Evolutionary conservation across 805 yeast species (phyloP), one percentile per base, ranked within the genome.

Genomic region (Wickerhamiella sorbophila): DNA sequence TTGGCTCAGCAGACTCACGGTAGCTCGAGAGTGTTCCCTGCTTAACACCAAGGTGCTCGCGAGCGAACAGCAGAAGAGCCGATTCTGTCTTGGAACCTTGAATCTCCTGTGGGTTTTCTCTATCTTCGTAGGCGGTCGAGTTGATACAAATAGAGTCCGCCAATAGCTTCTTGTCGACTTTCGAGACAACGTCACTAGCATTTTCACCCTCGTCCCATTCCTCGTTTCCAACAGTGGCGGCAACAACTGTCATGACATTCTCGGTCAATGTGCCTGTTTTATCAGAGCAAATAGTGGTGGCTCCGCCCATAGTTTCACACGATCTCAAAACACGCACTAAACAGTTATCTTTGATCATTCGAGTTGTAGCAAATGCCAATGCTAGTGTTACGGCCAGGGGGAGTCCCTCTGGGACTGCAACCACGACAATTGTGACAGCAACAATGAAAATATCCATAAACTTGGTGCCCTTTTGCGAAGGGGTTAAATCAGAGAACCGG

Each of bases 261-360:
- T 86, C 94, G 1, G 99, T 91, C 44, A 91, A 69, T 10, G 99
- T 91, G 45, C 98, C 98, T 1, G 98, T 91, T 60, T 91, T 88
- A 64, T 91, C 98, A 0, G 96, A 86, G 61, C 98, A 91, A 40
- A 91, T 71, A 3, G 95, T 91, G 12, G 97, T 91, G 1, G 96
- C 98, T 37, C 94, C 85, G 34, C 99, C 98, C 97, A 91, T 88
- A 15, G 95, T 91, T 62, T 91, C 99, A 70, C 98, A 91, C 36
- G 94, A 79, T 55, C 78, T 79, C 50, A 91, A 67, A 8, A 85
- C 94, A 53, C 98, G 76, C n/a, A 91, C 99, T 54, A 91, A 67
- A 58, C 88, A 88, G 48, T 93, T 94, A 59, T 91, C 95, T 59
- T 82, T 81, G 17, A 94, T 86, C 99, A 91, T 91, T 62, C 97